A percentile compares a stretch with the other conserved stretches of the same genome.
Conservation (phyloP, 495 filamentous ascomycete genomes). For the Jackrogersella minutella region DNA sequence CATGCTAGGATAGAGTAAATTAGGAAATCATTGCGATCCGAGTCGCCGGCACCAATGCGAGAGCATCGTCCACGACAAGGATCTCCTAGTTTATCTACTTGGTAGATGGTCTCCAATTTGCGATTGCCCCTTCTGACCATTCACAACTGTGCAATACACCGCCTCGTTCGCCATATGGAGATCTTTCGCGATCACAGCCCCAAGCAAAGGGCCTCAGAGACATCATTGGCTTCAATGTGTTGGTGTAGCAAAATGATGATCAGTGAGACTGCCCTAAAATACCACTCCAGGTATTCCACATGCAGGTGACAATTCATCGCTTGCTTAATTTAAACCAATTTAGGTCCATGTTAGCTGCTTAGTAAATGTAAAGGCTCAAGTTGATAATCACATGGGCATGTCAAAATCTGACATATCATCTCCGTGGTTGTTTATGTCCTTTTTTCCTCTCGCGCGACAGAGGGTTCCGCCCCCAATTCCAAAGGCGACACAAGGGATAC, state of each 20-base stretch:
- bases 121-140: constrained; percentile 1
- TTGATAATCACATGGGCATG: constrained; percentile 10
- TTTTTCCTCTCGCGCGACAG: neutral
- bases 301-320: neutral
- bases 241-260: neutral
- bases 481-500: neutral
- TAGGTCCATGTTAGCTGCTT: neutral
- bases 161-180: constrained; percentile 10
- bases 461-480: constrained; percentile 4
- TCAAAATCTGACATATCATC: constrained; percentile 22
- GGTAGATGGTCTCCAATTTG: constrained; percentile 5
- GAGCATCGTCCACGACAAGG: constrained; percentile 5
- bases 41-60: constrained; percentile 22
- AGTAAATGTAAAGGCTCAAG: neutral
- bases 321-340: neutral
- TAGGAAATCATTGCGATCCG: constrained; percentile 25
- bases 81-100: constrained; percentile 4
- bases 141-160: constrained; percentile 8
- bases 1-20: constrained; percentile 25
- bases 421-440: neutral
- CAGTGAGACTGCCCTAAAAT: neutral
- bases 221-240: constrained; percentile 1
- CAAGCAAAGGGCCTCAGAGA: neutral
- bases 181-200: neutral
- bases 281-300: neutral